These are phyloP conservation scores for Fusarium tjaetaba DNA, from an alignment of 2,329 filamentous ascomycete genomes.

Conservation along the genomic window DNA sequence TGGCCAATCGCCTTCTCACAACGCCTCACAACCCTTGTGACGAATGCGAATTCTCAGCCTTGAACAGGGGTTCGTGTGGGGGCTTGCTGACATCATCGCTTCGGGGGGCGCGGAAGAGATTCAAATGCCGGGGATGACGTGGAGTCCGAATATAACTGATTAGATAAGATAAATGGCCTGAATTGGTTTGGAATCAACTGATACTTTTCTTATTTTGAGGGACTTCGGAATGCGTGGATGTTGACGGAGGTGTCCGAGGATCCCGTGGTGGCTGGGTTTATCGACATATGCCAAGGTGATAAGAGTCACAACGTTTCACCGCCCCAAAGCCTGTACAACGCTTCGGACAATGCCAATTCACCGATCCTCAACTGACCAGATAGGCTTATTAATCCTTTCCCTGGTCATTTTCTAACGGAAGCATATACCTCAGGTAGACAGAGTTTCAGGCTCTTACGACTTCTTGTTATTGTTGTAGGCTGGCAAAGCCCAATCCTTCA, in stretches of 20 bases:
- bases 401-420: background rate
- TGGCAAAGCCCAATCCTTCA: slow-evolving; percentile 32
- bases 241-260: background rate
- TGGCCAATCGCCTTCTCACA: background rate
- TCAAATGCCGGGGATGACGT: background rate
- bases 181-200: background rate
- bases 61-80: background rate
- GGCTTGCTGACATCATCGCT: slow-evolving; percentile 5
- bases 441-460: background rate
- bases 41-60: background rate
- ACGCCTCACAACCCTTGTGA: background rate
- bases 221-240: background rate
- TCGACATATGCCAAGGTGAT: background rate
- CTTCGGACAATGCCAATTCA: background rate
- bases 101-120: background rate
- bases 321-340: background rate
- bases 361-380: background rate
- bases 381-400: background rate
- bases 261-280: background rate
- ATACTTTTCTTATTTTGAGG: background rate
- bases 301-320: background rate
- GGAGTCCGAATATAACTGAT: background rate
- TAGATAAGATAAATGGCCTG: background rate
- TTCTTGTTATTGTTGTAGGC: background rate
- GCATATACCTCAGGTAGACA: background rate